Percentiles rank a stretch among this genome's conserved stretches.
These are phyloP conservation scores for Collybia sordida DNA, from an alignment of 768 basidiomycete species.

Conservation along the genomic window DNA sequence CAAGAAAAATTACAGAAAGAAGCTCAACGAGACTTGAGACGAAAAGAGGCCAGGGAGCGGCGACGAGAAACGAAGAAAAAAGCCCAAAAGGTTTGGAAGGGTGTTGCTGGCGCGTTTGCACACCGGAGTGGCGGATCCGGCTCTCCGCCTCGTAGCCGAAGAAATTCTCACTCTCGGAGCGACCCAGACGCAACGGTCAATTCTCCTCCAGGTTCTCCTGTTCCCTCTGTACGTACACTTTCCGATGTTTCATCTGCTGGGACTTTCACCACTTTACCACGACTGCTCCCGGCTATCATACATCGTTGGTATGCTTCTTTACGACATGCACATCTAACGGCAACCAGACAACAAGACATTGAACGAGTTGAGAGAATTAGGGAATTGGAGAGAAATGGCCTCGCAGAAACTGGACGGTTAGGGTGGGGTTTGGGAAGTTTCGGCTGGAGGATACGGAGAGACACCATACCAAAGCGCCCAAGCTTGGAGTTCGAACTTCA, in stretches of 20 bases:
- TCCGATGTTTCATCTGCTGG: conserved; percentile 12
- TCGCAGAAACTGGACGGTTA: conserved; percentile 23
- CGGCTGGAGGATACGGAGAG: conserved; percentile 35
- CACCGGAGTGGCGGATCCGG: conserved; percentile 5
- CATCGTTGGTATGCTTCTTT: conserved; percentile 59
- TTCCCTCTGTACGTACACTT: background rate
- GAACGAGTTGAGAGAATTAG: conserved; percentile 67
- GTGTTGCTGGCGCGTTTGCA: conserved; percentile 53
- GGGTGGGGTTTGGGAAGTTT: conserved; percentile 81
- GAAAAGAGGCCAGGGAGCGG: conserved; percentile 44
- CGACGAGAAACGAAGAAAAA: conserved; percentile 49
- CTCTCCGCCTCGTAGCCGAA: background rate
- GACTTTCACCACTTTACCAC: conserved; percentile 29
- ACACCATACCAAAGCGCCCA: background rate
- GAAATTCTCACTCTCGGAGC: conserved; percentile 4
- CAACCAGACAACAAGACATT: conserved; percentile 68
- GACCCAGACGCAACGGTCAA: background rate
- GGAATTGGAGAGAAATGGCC: conserved; percentile 48
- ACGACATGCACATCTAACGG: conserved; percentile 68
- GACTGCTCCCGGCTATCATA: conserved; percentile 38
- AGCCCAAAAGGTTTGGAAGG: conserved; percentile 57
- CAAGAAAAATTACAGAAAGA: conserved; percentile 59
- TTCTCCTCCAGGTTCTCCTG: conserved; percentile 7
- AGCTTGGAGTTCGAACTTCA: conserved; percentile 21
- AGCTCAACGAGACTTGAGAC: conserved; percentile 54